Base-by-base conservation (phyloP, 2,329 filamentous ascomycete species). In the Monosporascus sp. region DNA sequence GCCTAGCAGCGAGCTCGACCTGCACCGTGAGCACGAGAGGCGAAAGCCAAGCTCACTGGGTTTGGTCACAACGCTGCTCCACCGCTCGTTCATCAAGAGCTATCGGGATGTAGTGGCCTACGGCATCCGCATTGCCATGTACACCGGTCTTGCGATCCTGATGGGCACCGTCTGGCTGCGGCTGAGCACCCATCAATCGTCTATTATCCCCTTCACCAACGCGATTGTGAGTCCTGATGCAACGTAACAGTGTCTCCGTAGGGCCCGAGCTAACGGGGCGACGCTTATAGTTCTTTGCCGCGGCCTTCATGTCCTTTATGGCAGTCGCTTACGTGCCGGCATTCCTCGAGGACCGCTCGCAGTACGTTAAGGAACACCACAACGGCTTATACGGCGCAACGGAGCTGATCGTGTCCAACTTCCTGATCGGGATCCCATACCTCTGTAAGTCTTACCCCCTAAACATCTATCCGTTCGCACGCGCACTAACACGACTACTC, bases 111-210 rank as follows among this genome's bases (percentile, higher is more conserved):
- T 95, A 7, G 83, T 96, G 50, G 89, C 86, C 0, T 96, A 96
- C 64, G 88, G 87, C 0, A 90, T 94, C 60, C 83, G 91, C 3
- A 77, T 94, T 43, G 86, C 81, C 41, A 95, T 60, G 89, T 94
- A 95, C 69, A 77, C 86, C 55, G 83, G 83, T 1, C 77, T 95
- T 17, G 89, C 89, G 1, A 82, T 94, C 61, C 86, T 94, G 81
- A 91, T 93, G 86, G 90, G 91, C 5, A 95, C 91, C 0, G 88
- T 95, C 14, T 96, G 89, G 86, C 73, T 95, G 15, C 83, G 90
- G 6, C 76, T 96, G 3, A 72, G 78, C 4, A 78, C 86, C 0
- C 73, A 78, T 0, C 90, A 95, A 66, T 74, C 78, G 52, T 87
- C 87, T 54, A 93, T 96, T 60, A 86, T 90, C 62, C 84, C 89